Evolutionary conservation across 1,139 yeast species (phyloP), one percentile per base, ranked within the genome.

Genomic region (Sugiyamaella sp.): DNA sequence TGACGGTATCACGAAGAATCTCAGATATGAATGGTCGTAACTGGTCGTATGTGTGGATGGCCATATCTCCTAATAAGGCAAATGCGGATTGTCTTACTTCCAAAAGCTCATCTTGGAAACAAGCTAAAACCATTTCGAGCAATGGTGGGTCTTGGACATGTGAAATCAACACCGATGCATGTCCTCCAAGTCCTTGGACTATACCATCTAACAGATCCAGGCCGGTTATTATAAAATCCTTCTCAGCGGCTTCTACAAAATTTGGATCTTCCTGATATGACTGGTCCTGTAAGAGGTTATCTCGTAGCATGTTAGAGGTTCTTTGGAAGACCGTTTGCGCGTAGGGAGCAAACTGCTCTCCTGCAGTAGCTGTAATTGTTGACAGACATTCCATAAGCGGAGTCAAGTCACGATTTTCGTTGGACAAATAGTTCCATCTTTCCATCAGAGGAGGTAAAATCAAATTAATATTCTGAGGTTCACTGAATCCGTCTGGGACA

Each of bases 81-180:
- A 85, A 90, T 0, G 95, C 89, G 54, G 91, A 84, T 72, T 93
- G 99, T 61, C 98, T 81, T 22, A 93, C 97, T 67, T 93, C 98
- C 60, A 83, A 84, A 32, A 78, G 80, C 20, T 82, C 80, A 67
- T 90, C 97, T 59, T 85, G 86, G 60, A 90, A 78, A 67, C 96
- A 87, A 49, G 81, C 78, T 44, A 86, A 66, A 55, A 93, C 66
- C 57, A 91, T 72, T 43, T 81, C 84, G 75, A 87, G 77, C 56
- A 91, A 68, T 21, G 86, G 78, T 1, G 74, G 71, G 32, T 62
- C 60, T 27, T 62, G 60, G 33, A 60, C 46, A 42, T 57, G 60
- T 16, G 52, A 35, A 49, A 89, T 76, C 55, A 91, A 75, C 48
- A 80, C 84, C 3, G 78, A 80, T 21, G 85, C 77, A 61, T 84